A percentile compares a stretch with the other conserved stretches of the same genome.
Conservation (phyloP, 2,329 filamentous ascomycete genomes). For the Aspergillus japonicus region DNA sequence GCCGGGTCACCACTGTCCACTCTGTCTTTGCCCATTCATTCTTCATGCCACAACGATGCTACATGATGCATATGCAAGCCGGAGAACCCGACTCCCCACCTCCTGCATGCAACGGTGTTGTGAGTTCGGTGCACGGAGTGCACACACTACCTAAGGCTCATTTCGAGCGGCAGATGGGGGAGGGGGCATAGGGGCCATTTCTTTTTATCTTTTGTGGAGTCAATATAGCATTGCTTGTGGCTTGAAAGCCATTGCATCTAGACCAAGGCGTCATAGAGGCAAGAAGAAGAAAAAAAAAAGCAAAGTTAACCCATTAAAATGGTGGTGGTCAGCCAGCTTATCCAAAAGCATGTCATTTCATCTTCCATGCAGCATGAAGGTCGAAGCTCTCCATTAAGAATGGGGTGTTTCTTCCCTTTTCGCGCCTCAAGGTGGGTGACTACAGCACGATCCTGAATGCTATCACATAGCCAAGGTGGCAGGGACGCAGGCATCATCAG, state of each 20-base stretch:
- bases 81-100: background rate
- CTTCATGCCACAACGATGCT: background rate
- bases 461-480: background rate
- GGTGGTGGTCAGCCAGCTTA: background rate
- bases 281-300: background rate
- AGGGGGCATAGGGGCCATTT: background rate
- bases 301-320: background rate
- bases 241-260: background rate
- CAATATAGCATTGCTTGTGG: background rate
- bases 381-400: background rate
- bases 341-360: background rate
- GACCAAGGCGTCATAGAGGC: background rate
- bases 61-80: constrained; percentile 1
- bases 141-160: background rate
- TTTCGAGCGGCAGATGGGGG: background rate
- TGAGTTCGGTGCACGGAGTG: background rate
- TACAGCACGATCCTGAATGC: background rate
- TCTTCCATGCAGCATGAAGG: background rate
- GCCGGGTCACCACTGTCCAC: background rate
- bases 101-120: constrained; percentile 1
- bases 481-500: background rate
- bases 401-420: background rate
- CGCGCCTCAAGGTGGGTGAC: background rate
- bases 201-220: background rate
- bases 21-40: background rate